phyloP scores from a whole-genome alignment of 371 early-diverging fungal genomes.

The Saksenaea vasiformis region DNA sequence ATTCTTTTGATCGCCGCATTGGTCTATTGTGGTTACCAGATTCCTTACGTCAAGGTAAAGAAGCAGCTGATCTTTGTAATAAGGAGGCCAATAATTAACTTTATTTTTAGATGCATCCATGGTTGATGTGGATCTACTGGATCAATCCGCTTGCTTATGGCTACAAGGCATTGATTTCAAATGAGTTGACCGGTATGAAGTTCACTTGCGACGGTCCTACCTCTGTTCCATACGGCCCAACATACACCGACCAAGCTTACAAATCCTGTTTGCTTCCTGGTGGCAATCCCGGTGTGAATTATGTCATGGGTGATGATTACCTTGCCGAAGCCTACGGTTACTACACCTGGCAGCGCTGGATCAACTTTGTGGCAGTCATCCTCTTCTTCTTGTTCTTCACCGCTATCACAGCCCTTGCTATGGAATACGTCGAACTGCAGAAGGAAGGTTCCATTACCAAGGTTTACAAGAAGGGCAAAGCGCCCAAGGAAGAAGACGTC shows the following conservation, averaged over 20 bases:
- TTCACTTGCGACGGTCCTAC: conserved; percentile 41
- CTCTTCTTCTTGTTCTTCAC: conserved; percentile 60
- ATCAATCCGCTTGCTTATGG: conserved; percentile 72
- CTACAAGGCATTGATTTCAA: conserved; percentile 64
- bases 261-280: conserved; percentile 59
- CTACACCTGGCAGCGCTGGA: conserved; percentile 56
- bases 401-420: conserved; percentile 47
- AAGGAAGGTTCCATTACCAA: conserved; percentile 57
- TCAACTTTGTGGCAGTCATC: conserved; percentile 57
- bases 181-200: conserved; percentile 59
- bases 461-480: conserved; percentile 53
- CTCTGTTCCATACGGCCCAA: conserved; percentile 48
- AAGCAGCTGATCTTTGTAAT: background rate
- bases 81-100: conserved; percentile 21
- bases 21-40: conserved; percentile 69
- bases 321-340: conserved; percentile 44
- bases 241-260: conserved; percentile 37
- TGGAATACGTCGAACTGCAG: conserved; percentile 58
- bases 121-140: conserved; percentile 75
- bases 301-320: conserved; percentile 56
- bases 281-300: conserved; percentile 43
- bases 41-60: conserved; percentile 16
- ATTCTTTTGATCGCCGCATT: conserved; percentile 53
- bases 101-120: conserved; percentile 64
- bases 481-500: conserved; percentile 24